Evolutionary conservation across 768 basidiomycete genomes (phyloP), one percentile per base, ranked within the genome.

Genomic region (Termitomyces sp.): DNA sequence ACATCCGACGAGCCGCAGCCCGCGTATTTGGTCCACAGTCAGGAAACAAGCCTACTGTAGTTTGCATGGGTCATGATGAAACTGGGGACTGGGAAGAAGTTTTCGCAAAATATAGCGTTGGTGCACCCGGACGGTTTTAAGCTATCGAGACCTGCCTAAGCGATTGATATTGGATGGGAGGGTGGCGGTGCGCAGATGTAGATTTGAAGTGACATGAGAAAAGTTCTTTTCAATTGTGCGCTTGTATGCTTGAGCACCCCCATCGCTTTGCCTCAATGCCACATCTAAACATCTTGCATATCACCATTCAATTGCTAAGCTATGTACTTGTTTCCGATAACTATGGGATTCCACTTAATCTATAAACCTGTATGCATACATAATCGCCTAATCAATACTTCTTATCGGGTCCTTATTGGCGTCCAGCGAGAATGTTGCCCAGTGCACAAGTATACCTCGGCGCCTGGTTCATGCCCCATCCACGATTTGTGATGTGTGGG

Each of bases 41-140:
- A 2, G 79, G 81, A 15, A 82, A 82, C 67, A 83, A 85, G 68
- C 85, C 93, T 5, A 93, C 94, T 2, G 79, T 97, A 43, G 87
- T 97, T 4, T 86, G 81, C 38, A 91, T 92, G 86, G 96, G 94
- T 4, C 83, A 84, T 59, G 85, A 95, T 58, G 90, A 92, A 47
- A 78, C 92, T 50, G 86, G 86, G 9, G 80, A 88, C 65, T 91
- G 85, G 81, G 69, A 79, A 60, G 79, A 79, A 17, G 81, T 80
- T 29, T 85, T 94, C 66, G 73, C 73, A 48, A 88, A 88, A 73
- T 94, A 93, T 64, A 87, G 89, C 20, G 77, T 94, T 34, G 82
- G 56, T 14, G 46, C 45, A 25, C 20, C 47, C 17, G 56, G 46
- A 31, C 56, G 56, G 17, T 38, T 38, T 29, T 57, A 38, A 37